Evolutionary conservation across 179 eudicot species (phyloP).

Genomic region (Actinidia chinensis): DNA sequence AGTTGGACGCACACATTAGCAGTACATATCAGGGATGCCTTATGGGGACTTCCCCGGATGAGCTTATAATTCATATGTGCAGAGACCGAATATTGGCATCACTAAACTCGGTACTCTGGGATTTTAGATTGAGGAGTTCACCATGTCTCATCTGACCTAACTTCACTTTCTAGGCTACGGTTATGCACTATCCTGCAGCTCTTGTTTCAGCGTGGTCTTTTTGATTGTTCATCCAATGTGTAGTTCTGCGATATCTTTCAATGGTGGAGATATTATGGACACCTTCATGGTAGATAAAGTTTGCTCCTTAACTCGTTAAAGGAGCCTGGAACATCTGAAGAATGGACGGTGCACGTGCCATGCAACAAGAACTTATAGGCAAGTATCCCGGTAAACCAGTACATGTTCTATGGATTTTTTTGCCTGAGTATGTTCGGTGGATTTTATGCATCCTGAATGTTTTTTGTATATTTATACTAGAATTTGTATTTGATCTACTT

Average conservation of each 20-base stretch:
- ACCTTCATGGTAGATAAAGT: slow-evolving; percentile 17
- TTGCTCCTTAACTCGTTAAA: slow-evolving; percentile 17
- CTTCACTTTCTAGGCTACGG: slow-evolving; percentile 1
- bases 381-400: slow-evolving; percentile 35
- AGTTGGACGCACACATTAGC: not conserved
- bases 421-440: slow-evolving; percentile 23
- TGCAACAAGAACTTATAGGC: slow-evolving; percentile 34
- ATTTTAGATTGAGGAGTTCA: slow-evolving; percentile 15
- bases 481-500: not conserved
- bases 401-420: too few species aligned
- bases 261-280: slow-evolving; percentile 26
- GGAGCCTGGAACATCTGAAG: slow-evolving; percentile 26
- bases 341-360: slow-evolving; percentile 30
- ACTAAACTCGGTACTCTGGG: not conserved
- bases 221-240: slow-evolving; percentile 11
- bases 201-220: slow-evolving; percentile 8
- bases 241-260: slow-evolving; percentile 23
- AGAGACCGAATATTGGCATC: not conserved
- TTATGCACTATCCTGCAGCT: slow-evolving; percentile 16
- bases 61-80: not conserved
- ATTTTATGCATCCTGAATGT: slow-evolving; percentile 17
- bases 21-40: not conserved
- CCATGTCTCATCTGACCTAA: slow-evolving; percentile 1
- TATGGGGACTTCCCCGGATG: slow-evolving; percentile 5
- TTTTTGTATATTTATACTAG: not conserved